Percentiles rank a stretch among this genome's conserved stretches.
Evolutionary conservation across 2,329 filamentous ascomycete species (phyloP).

Genomic region (Penicillium capsulatum): DNA sequence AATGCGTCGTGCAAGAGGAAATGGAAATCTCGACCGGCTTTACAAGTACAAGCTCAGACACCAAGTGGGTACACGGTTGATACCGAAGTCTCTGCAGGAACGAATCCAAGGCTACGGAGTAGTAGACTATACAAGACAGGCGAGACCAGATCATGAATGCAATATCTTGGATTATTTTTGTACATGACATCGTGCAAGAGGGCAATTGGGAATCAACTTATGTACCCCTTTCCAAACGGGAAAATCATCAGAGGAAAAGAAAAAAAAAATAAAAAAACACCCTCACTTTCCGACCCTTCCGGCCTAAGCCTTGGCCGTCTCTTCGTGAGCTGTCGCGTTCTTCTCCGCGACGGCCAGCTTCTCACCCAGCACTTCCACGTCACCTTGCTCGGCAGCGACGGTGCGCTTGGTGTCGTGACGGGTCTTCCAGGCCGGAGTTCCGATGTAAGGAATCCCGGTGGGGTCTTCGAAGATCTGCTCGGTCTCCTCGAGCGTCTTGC

Average conservation of each 20-base stretch:
- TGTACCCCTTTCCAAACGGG: no score
- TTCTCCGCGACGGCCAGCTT: conserved; percentile 18
- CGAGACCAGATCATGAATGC: no score
- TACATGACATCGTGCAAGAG: conserved; percentile 8
- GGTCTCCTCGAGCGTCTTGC: conserved; percentile 68
- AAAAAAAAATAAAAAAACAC: no score
- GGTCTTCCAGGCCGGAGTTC: conserved; percentile 40
- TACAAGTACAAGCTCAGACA: no score
- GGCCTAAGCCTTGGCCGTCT: conserved; percentile 7
- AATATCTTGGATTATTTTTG: neutral
- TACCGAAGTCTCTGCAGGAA: no score
- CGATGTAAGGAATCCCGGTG: conserved; percentile 34
- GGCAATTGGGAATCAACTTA: neutral
- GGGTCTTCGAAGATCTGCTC: conserved; percentile 24
- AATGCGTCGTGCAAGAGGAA: no score
- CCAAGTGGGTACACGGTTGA: no score
- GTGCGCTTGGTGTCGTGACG: conserved; percentile 28
- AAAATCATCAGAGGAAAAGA: no score
- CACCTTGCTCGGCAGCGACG: conserved; percentile 28
- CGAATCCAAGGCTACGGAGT: no score
- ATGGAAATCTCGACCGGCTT: no score
- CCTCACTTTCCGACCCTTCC: no score
- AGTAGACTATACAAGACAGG: no score
- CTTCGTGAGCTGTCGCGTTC: conserved; percentile 11
- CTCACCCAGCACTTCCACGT: conserved; percentile 27